A percentile compares a stretch with the other conserved stretches of the same genome.
These are phyloP conservation scores for Pseudopediastrum boryanum DNA, from an alignment of 139 green algal genomes.

Conservation along the genomic window DNA sequence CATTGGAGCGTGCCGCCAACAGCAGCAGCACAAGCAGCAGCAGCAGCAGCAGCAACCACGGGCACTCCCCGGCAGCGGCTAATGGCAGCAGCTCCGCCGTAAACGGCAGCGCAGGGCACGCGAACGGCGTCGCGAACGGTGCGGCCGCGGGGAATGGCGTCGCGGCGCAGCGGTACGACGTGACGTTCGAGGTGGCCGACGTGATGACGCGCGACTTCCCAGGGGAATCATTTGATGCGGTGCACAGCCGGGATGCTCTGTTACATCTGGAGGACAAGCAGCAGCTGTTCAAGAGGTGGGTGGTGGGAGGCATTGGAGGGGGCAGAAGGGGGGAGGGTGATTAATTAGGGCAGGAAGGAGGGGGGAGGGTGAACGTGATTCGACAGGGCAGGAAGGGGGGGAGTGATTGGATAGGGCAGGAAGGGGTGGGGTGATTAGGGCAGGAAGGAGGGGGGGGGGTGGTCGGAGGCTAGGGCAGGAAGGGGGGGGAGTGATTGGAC, in stretches of 20 bases:
- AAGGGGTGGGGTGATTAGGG: neutral
- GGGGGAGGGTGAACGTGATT: neutral
- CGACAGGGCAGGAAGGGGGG: too few relatives aligned
- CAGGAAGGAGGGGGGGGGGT: neutral
- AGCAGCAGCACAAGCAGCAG: neutral
- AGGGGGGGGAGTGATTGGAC: too few relatives aligned
- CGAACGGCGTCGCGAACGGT: neutral
- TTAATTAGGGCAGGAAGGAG: neutral
- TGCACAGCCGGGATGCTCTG: constrained; percentile 76
- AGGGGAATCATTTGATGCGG: constrained; percentile 64
- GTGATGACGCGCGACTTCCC: constrained; percentile 52
- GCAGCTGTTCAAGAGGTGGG: constrained; percentile 59
- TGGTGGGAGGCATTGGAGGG: neutral
- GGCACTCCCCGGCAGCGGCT: neutral
- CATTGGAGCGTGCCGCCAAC: constrained; percentile 61
- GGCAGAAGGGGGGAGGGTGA: too few relatives aligned
- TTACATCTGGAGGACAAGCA: constrained; percentile 87
- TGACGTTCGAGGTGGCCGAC: constrained; percentile 87
- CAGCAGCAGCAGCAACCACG: neutral
- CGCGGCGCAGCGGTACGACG: constrained; percentile 39
- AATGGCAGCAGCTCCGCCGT: neutral
- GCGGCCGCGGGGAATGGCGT: neutral
- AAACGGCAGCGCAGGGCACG: constrained; percentile 21
- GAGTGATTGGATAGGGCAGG: too few relatives aligned
- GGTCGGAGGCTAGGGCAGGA: too few relatives aligned